These are phyloP conservation scores for Aspergillus versicolor DNA, from an alignment of 2,329 filamentous ascomycete species.

Conservation along the genomic window DNA sequence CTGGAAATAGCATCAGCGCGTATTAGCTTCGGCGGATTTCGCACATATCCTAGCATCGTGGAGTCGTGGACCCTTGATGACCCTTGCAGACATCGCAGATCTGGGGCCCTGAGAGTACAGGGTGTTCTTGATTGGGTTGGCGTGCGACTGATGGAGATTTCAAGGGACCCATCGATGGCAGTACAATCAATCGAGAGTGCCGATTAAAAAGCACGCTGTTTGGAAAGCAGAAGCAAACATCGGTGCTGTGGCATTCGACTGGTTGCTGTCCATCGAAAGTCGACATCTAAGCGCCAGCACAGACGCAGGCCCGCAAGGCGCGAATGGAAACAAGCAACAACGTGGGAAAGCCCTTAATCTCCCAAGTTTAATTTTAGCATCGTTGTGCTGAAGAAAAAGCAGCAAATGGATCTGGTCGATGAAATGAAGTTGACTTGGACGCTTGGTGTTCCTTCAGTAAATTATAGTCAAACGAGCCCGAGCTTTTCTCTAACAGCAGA, in stretches of 20 bases:
- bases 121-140: conserved; percentile 7
- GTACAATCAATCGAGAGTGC: neutral
- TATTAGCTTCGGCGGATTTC: conserved; percentile 12
- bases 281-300: conserved; percentile 6
- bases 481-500: neutral
- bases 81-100: conserved; percentile 1
- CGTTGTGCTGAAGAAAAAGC: neutral
- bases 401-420: neutral
- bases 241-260: neutral
- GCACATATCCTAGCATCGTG: neutral
- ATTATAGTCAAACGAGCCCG: neutral
- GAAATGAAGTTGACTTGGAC: neutral
- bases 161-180: neutral
- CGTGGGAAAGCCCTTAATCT: conserved; percentile 3
- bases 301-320: conserved; percentile 2
- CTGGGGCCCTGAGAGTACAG: neutral
- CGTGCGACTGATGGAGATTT: neutral
- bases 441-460: neutral
- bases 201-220: neutral
- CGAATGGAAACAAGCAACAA: conserved; percentile 15
- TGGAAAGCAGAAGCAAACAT: neutral
- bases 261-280: neutral
- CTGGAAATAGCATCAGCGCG: conserved; percentile 23
- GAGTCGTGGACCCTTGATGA: neutral
- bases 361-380: conserved; percentile 1